Base-by-base conservation (phyloP, 805 yeast species). In the Suhomyces sp. region DNA sequence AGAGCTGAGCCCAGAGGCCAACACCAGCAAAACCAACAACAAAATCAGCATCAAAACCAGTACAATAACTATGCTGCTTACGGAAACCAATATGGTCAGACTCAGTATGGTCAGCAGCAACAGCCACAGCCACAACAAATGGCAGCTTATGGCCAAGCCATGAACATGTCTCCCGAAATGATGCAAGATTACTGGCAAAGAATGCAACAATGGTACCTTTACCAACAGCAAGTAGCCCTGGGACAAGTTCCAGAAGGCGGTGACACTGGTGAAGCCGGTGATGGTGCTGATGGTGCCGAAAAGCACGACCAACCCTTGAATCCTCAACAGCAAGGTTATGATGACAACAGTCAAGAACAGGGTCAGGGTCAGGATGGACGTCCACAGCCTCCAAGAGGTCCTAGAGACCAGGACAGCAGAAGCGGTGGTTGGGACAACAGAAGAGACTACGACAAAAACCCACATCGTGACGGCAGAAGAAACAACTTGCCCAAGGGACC, bases 1-100 rank as follows among this genome's bases (percentile, higher is more conserved):
- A 81, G 90, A 67, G 94, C 94, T 3, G 92, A 86, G 66, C 92
- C 93, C 61, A 80, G 93, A 70, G 86, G 85, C 59, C 86, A 82
- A 67, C 90, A 86, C 52, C 77, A 73, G 50, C 77, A 68, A 57
- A 64, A 56, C 33, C 61, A 58, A 40, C 65, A 61, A 44, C 67
- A 67, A 57, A 65, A 66, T 55, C 73, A 69, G 50, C 33, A 33
- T 6, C 66, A 59, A 42, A 66, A 66, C 55, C 71, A 66, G 42
- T 62, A 52, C 50, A 55, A 52, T 68, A 60, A 50, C 58, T 62
- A 62, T 69, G 57, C 55, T 60, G 63, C 60, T 13, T 64, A 63
- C 26, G 61, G 60, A 64, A 59, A 56, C 60, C 67, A 63, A 27
- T 68, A 67, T 41, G 66, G 65, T 3, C 66, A 58, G 49, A 76